A percentile compares a stretch with the other conserved stretches of the same genome.
phyloP scores from a whole-genome alignment of 2,329 filamentous ascomycete genomes.

The Pseudopyricularia cyperi region DNA sequence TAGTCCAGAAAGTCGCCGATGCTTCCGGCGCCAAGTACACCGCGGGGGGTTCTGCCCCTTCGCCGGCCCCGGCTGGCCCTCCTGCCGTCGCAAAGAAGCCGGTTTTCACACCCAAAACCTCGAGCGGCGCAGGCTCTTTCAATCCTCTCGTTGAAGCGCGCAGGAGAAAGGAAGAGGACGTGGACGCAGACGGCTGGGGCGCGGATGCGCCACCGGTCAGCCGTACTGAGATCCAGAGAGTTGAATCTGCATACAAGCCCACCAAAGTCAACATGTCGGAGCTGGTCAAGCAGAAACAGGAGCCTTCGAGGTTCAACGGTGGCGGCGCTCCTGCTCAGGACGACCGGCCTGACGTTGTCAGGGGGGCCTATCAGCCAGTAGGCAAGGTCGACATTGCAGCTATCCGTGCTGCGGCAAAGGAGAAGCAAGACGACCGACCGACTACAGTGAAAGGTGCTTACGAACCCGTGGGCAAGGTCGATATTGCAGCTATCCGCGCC shows the following conservation, averaged over 20 bases:
- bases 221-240: conserved; percentile 79
- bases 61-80: conserved; percentile 33
- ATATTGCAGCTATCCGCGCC: conserved; percentile 86
- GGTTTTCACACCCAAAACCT: conserved; percentile 68
- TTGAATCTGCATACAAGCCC: conserved; percentile 83
- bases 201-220: conserved; percentile 84
- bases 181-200: conserved; percentile 88
- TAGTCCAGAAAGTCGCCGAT: conserved; percentile 88
- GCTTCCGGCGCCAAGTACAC: conserved; percentile 93
- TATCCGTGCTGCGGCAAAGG: conserved; percentile 63
- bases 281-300: conserved; percentile 59
- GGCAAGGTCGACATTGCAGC: conserved; percentile 97
- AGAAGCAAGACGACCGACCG: conserved; percentile 63
- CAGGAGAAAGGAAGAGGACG: conserved; percentile 42
- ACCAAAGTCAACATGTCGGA: conserved; percentile 91
- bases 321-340: conserved; percentile 23
- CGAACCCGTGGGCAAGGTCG: conserved; percentile 89
- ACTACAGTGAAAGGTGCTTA: conserved; percentile 83
- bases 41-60: conserved; percentile 44
- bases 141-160: conserved; percentile 58
- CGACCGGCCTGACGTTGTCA: conserved; percentile 54
- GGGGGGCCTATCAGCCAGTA: conserved; percentile 80
- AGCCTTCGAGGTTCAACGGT: conserved; percentile 48
- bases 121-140: conserved; percentile 31
- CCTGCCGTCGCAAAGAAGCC: conserved; percentile 78